Evolutionary conservation across 2,329 filamentous ascomycete species (phyloP), one percentile per base, ranked within the genome.

Genomic region (Penicillium sp.): DNA sequence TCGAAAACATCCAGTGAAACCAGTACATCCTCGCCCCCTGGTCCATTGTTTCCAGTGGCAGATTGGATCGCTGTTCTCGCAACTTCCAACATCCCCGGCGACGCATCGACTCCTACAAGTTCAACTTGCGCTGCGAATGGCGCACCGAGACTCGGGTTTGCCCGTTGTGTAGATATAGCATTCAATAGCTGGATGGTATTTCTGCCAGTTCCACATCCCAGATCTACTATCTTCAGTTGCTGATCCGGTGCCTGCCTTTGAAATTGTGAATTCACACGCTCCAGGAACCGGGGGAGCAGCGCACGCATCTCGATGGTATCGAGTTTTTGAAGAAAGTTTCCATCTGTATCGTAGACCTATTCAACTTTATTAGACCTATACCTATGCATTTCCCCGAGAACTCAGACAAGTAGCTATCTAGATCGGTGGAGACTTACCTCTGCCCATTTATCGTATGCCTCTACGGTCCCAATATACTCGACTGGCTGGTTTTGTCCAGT

Each of bases 201-300:
- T 33, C 86, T 77, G 1, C 84, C 85, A 0, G 86, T 89, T 2
- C 86, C 86, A 63, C 85, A 87, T 23, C 85, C 86, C 1, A 88
- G 72, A 62, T 88, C 85, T n/a, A 87, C 72, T 26, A 85, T 62
- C 29, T 72, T 77, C 49, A 76, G 60, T 2, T 67, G 65, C 41
- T 63, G 18, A 61, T 37, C 62, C 59, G 40, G 53, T 56, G 44
- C 29, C 37, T 33, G 11, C 44, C 12, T 26, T 23, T 50, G 18
- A 62, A 68, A 45, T 48, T 58, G 51, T 2, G 33, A 26, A 14
- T 47, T 22, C 7, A 76, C 64, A 11, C 67, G 64, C 2, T 63
- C 54, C 3, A 85, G 62, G 43, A 85, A 79, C 1, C 67, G 59
- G 0, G 82, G 80, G 0, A 88, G 76, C 0, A 85, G 66, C 1